Conservation (phyloP, 2,329 filamentous ascomycete species). For the Ramularia endophylla region DNA sequence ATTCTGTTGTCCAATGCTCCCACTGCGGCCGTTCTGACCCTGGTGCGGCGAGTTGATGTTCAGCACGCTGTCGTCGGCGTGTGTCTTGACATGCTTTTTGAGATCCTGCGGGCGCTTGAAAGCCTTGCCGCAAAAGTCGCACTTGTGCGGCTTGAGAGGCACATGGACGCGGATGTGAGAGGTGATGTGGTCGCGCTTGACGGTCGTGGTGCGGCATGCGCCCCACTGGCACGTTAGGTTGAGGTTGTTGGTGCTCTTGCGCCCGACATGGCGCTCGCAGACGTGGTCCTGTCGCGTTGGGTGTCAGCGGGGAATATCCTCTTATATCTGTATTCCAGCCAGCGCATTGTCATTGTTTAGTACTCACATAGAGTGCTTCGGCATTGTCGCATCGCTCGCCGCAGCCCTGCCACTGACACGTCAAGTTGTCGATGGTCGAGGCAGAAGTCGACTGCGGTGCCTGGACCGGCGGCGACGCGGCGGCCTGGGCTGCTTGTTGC, state of each 20-base stretch:
- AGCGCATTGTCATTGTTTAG: too few species aligned
- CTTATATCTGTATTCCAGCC: too few species aligned
- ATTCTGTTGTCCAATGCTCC: conserved; percentile 31
- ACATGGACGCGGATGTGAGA: conserved; percentile 98
- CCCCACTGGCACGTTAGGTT: conserved; percentile 98
- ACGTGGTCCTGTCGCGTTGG: conserved; percentile 73
- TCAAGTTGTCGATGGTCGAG: conserved; percentile 40
- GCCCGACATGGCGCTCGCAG: conserved; percentile 95
- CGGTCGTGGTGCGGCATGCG: conserved; percentile 88
- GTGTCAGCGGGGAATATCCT: conserved; percentile 2
- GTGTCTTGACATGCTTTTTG: conserved; percentile 99
- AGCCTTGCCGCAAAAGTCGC: conserved; percentile 96
- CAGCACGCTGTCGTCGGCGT: conserved; percentile 86
- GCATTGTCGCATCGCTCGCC: conserved; percentile 53
- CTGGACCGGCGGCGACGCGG: conserved; percentile 26
- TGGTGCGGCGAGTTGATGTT: conserved; percentile 58
- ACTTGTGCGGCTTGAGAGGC: conserved; percentile 98
- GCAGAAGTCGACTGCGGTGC: conserved; percentile 24
- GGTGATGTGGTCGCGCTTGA: conserved; percentile 98
- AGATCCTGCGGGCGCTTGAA: conserved; percentile 99
- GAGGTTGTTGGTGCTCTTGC: conserved; percentile 98
- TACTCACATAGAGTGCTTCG: conserved; percentile 57
- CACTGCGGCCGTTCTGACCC: conserved; percentile 20
- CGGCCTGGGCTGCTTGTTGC: conserved; percentile 20
- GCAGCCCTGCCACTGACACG: conserved; percentile 59